Conservation (phyloP, 148 eudicot genomes). For the Polygonum maritimum region DNA sequence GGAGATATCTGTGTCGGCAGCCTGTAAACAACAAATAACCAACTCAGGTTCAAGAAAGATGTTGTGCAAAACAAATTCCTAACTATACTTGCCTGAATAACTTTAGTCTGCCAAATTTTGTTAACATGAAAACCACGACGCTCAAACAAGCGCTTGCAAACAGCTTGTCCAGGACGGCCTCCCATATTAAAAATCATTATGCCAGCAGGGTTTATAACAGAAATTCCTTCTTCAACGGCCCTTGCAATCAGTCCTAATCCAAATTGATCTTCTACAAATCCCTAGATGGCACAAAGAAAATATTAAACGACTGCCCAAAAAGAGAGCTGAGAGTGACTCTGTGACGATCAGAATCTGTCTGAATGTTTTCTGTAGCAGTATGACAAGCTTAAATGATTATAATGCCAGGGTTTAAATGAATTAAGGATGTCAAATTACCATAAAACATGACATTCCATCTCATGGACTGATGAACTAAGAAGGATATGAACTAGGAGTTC, state of each 20-base stretch:
- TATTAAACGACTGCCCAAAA: neutral
- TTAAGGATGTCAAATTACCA: slow-evolving; percentile 1
- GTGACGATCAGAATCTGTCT: neutral
- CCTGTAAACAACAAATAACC: slow-evolving; percentile 45
- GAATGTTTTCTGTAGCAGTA: neutral
- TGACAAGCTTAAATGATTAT: neutral
- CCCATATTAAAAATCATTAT: slow-evolving; percentile 98
- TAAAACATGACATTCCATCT: neutral
- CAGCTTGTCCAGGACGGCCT: slow-evolving; percentile 99
- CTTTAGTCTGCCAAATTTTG: slow-evolving; percentile 97
- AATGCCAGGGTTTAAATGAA: neutral
- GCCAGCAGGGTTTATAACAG: slow-evolving; percentile 88
- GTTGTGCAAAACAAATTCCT: neutral
- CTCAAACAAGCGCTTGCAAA: slow-evolving; percentile 91
- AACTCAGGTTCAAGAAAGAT: slow-evolving; percentile 12
- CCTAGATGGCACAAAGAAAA: slow-evolving; percentile 28
- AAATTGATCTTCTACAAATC: slow-evolving; percentile 98
- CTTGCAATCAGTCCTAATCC: slow-evolving; percentile 93
- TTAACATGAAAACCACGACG: slow-evolving; percentile 85
- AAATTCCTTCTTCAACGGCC: slow-evolving; percentile 96
- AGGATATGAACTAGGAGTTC: neutral
- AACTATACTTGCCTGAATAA: slow-evolving; percentile 57
- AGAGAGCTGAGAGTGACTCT: neutral
- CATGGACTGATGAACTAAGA: neutral
- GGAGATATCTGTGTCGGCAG: slow-evolving; percentile 89